phyloP scores from a whole-genome alignment of 2,329 filamentous ascomycete genomes.

The Aspergillus tanneri region DNA sequence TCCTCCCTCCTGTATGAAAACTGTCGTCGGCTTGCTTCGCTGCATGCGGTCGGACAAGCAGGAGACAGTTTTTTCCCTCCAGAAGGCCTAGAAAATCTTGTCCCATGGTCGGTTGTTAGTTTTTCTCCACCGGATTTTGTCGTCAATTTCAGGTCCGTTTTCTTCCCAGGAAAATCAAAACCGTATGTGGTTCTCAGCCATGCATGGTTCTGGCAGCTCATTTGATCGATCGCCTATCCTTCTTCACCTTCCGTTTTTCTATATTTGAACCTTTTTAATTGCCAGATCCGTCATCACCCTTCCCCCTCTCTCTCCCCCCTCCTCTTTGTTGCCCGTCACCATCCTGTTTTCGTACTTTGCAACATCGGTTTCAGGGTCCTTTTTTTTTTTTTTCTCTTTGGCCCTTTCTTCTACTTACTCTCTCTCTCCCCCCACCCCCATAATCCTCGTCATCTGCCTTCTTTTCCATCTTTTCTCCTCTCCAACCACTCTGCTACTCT shows the following conservation, averaged over 20 bases:
- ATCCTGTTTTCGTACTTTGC: conserved; percentile 7
- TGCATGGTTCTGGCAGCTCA: conserved; percentile 9
- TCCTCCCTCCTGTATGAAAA: conserved; percentile 7
- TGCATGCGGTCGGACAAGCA: conserved; percentile 1
- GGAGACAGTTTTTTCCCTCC: conserved; percentile 4
- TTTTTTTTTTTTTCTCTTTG: conserved; percentile 6
- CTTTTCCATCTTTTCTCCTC: conserved; percentile 6
- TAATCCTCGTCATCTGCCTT: conserved; percentile 1
- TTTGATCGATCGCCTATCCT: conserved; percentile 10
- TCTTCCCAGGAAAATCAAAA: conserved; percentile 2
- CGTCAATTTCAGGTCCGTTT: no score
- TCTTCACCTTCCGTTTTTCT: conserved; percentile 8
- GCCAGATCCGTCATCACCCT: neutral
- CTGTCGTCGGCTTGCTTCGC: conserved; percentile 4
- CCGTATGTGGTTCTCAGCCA: conserved; percentile 3
- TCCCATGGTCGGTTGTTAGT: conserved; percentile 11
- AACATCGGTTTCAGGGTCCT: conserved; percentile 7
- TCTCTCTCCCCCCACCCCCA: conserved; percentile 2
- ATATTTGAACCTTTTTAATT: neutral
- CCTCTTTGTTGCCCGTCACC: conserved; percentile 3
- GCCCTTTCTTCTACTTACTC: neutral
- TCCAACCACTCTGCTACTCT: neutral
- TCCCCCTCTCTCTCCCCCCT: neutral
- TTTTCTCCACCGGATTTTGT: conserved; percentile 9
- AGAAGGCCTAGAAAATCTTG: conserved; percentile 7